Evolutionary conservation across 2,329 filamentous ascomycete species (phyloP).

Genomic region (Aspergillus sp.): DNA sequence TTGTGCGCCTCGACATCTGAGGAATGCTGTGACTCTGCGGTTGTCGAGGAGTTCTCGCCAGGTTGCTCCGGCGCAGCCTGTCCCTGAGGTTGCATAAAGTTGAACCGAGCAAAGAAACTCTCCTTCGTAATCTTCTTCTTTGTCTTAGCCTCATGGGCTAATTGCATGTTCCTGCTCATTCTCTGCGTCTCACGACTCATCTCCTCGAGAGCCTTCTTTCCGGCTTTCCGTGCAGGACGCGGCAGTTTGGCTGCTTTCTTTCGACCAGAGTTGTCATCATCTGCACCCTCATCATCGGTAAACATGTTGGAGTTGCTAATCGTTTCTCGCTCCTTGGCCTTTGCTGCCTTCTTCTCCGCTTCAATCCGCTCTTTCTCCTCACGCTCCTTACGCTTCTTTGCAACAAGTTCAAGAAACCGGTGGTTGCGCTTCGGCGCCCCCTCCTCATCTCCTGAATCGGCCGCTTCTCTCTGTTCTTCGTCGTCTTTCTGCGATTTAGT

Average conservation of each 20-base stretch:
- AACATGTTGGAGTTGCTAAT: slow-evolving; percentile 42
- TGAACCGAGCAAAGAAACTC: slow-evolving; percentile 80
- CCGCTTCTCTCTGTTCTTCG: slow-evolving; percentile 17
- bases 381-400: slow-evolving; percentile 70
- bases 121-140: slow-evolving; percentile 87
- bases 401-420: slow-evolving; percentile 70
- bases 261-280: slow-evolving; percentile 63
- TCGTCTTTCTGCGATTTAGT: slow-evolving; percentile 11
- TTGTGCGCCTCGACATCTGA: slow-evolving; percentile 45
- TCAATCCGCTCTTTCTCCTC: slow-evolving; percentile 63
- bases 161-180: slow-evolving; percentile 83
- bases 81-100: slow-evolving; percentile 58
- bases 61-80: slow-evolving; percentile 24
- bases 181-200: slow-evolving; percentile 95
- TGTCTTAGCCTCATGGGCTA: slow-evolving; percentile 84
- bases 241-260: slow-evolving; percentile 67
- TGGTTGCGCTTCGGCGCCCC: slow-evolving; percentile 44
- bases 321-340: slow-evolving; percentile 30
- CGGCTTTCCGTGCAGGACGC: slow-evolving; percentile 74
- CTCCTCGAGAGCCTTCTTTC: slow-evolving; percentile 91
- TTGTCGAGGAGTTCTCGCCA: slow-evolving; percentile 35
- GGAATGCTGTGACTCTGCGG: slow-evolving; percentile 52
- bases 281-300: slow-evolving; percentile 56
- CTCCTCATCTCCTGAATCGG: slow-evolving; percentile 19
- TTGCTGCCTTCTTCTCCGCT: slow-evolving; percentile 41